Evolutionary conservation across 2,329 filamentous ascomycete species (phyloP), one percentile per base, ranked within the genome.

Genomic region (Metarhizium guizhouense): DNA sequence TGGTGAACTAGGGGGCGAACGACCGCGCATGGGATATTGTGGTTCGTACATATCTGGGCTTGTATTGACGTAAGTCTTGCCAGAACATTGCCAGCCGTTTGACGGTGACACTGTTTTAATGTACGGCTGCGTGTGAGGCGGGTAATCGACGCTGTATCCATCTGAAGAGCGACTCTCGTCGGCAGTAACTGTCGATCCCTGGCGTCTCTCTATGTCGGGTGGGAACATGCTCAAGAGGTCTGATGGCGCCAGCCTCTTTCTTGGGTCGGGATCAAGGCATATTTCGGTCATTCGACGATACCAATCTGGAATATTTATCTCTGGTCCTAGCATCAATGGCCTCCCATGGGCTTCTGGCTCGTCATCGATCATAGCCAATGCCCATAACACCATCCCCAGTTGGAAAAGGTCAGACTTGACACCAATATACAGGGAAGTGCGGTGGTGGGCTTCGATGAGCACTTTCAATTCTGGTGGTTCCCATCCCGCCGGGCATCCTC

Each of bases 401-500:
- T 99, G 94, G 65, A 88, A 99, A 1, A 99, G 77, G 71, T 99
- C 94, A 0, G 93, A 96, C 72, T 99, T 99, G 67, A 96, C 91
- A 13, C 94, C 93, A 67, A 99, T 97, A 66, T 95, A 96, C 86
- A 97, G 96, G 49, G 89, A 88, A 54, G 99, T 92, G 34, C 90
- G 83, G 70, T 96, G 92, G 56, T 88, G 89, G 69, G 86, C 92
- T 61, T 93, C 86, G 58, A 97, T 90, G 55, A 97, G 83, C 6
- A 83, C 81, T 16, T 86, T 87, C 55, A 95, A 87, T 72, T 99
- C 94, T 4, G 94, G 94, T 3, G 94, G 92, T 63, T 99, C 94
- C 94, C 94, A 99, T 29, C 93, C 93, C 4, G 97, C 89, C 0
- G 94, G 94, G 65, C 94, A 99, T n/a, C 94, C 94, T 63, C 94